These are phyloP conservation scores for Berberis thunbergii DNA, from an alignment of 164 flowering plant genomes.

Conservation along the genomic window DNA sequence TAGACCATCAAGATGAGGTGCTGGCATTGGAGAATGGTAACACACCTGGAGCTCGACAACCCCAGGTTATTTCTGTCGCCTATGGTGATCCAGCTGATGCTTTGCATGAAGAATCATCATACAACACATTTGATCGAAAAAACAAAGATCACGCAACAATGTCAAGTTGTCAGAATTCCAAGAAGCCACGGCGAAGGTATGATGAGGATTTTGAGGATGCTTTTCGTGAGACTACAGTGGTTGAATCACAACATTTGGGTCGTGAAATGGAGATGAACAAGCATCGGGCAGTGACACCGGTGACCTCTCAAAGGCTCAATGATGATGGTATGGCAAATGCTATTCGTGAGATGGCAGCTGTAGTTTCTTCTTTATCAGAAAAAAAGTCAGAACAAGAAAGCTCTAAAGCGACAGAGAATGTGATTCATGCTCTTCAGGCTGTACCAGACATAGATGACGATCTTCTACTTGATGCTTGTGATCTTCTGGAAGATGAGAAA, in stretches of 20 bases:
- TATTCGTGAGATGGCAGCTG: constrained; percentile 7
- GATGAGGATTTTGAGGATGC: neutral
- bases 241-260: neutral
- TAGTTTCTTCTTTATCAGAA: constrained; percentile 4
- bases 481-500: constrained; percentile 17
- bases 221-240: neutral
- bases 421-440: constrained; percentile 11
- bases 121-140: neutral
- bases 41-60: neutral
- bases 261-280: neutral
- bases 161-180: neutral
- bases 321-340: constrained; percentile 1
- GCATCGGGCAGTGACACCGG: no score
- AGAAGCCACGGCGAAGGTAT: neutral
- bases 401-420: constrained; percentile 1
- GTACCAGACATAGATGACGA: constrained; percentile 20
- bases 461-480: constrained; percentile 16
- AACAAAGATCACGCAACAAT: neutral
- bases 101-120: neutral
- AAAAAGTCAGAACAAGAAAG: constrained; percentile 7
- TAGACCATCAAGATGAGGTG: neutral
- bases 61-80: neutral
- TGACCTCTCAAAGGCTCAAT: no score
- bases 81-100: neutral
- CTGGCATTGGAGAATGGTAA: neutral